These are phyloP conservation scores for Calonectria crousiana DNA, from an alignment of 2,329 filamentous ascomycete species.

Conservation along the genomic window DNA sequence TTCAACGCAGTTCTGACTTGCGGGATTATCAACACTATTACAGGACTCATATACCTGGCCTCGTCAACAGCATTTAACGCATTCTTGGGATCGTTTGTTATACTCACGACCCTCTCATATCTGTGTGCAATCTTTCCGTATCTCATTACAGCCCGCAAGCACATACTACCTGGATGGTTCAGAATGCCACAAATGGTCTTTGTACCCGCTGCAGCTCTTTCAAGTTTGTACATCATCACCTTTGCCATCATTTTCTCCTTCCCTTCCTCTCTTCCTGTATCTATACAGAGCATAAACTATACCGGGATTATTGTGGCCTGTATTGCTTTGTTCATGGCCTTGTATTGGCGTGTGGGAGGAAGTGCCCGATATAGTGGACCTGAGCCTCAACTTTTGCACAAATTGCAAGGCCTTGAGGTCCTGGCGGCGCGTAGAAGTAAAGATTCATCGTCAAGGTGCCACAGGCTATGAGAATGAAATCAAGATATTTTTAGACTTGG, in stretches of 20 bases:
- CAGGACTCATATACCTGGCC: slow-evolving; percentile 75
- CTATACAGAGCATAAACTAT: slow-evolving; percentile 64
- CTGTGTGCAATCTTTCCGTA: slow-evolving; percentile 72
- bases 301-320: not conserved
- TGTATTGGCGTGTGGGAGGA: not conserved
- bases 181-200: slow-evolving; percentile 61
- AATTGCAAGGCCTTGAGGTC: not conserved
- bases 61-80: slow-evolving; percentile 75
- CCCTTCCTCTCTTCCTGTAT: slow-evolving; percentile 60
- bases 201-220: slow-evolving; percentile 62
- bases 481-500: not conserved
- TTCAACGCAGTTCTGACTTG: slow-evolving; percentile 62
- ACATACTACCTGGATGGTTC: slow-evolving; percentile 66
- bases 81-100: slow-evolving; percentile 65
- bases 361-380: not conserved
- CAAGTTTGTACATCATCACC: slow-evolving; percentile 68
- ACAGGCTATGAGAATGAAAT: not conserved
- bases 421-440: not conserved
- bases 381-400: not conserved
- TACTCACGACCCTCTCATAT: slow-evolving; percentile 58
- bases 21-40: slow-evolving; percentile 57
- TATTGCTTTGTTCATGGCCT: not conserved
- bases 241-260: slow-evolving; percentile 76
- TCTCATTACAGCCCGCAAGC: slow-evolving; percentile 55
- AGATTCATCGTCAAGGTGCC: not conserved